phyloP scores from a whole-genome alignment of 495 filamentous ascomycete species.

The Podospora fimiseda region DNA sequence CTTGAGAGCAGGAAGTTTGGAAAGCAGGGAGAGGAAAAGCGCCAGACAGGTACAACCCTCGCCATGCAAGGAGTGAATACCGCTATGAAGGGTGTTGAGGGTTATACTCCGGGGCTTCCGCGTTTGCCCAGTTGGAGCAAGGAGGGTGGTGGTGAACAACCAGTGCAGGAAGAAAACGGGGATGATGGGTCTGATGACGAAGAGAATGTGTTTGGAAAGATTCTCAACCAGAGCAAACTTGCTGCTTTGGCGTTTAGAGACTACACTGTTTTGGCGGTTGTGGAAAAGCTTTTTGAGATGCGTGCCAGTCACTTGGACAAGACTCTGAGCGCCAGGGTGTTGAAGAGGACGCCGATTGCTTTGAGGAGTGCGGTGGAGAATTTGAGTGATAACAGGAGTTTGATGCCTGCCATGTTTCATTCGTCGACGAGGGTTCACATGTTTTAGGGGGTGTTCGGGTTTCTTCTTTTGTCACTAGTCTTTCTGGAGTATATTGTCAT shows the following conservation, averaged over 20 bases:
- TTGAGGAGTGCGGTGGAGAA: slow-evolving; percentile 31
- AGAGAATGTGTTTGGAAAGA: slow-evolving; percentile 10
- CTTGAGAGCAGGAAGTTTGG: slow-evolving; percentile 10
- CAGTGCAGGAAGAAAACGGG: slow-evolving; percentile 5
- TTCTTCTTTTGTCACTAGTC: too few relatives aligned
- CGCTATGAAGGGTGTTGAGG: slow-evolving; percentile 3
- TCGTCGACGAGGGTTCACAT: slow-evolving; percentile 26
- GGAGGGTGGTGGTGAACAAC: slow-evolving; percentile 9
- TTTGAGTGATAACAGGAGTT: slow-evolving; percentile 32
- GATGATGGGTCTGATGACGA: slow-evolving; percentile 22
- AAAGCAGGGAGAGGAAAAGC: slow-evolving; percentile 11
- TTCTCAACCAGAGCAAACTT: slow-evolving; percentile 21
- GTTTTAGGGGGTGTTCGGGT: too few relatives aligned
- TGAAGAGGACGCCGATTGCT: slow-evolving; percentile 29
- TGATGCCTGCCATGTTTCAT: slow-evolving; percentile 34
- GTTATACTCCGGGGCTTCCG: not conserved
- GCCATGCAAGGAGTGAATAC: slow-evolving; percentile 1
- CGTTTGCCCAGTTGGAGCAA: not conserved
- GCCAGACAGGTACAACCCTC: not conserved
- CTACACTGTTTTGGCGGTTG: slow-evolving; percentile 13
- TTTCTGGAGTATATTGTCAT: too few relatives aligned
- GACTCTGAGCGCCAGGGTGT: slow-evolving; percentile 26
- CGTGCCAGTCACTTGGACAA: slow-evolving; percentile 27
- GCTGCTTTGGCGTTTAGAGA: slow-evolving; percentile 20
- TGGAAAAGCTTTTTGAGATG: slow-evolving; percentile 29